Percentiles rank a stretch among this genome's conserved stretches.
These are phyloP conservation scores for Arthrobotrys sphaeroides DNA, from an alignment of 2,329 filamentous ascomycete genomes.

Conservation along the genomic window DNA sequence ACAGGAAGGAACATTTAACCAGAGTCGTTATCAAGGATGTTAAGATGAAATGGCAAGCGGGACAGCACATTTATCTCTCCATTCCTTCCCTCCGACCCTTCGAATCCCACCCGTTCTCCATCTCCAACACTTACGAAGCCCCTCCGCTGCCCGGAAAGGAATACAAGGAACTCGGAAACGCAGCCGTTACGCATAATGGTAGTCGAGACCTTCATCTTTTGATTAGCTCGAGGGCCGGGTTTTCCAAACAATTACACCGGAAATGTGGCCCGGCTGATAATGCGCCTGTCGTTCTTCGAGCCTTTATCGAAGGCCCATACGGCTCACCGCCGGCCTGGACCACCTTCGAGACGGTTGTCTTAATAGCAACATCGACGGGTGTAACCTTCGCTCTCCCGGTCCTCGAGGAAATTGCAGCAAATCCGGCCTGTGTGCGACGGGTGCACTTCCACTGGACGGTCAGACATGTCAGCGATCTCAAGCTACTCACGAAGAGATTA, in stretches of 20 bases:
- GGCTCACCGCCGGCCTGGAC: constrained; percentile 91
- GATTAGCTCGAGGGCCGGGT: constrained; percentile 89
- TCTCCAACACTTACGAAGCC: constrained; percentile 70
- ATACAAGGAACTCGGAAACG: constrained; percentile 72
- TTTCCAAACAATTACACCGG: constrained; percentile 84
- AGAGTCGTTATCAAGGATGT: constrained; percentile 42
- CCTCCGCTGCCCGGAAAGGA: constrained; percentile 65
- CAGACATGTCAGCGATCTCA: constrained; percentile 45
- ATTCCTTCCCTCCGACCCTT: constrained; percentile 92
- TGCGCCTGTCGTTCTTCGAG: constrained; percentile 64
- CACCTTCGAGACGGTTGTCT: constrained; percentile 90
- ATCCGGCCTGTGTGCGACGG: constrained; percentile 41
- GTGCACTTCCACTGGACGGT: constrained; percentile 50
- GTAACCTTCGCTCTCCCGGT: constrained; percentile 94
- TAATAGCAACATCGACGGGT: constrained; percentile 92
- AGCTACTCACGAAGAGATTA: constrained; percentile 41
- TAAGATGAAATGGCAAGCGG: constrained; percentile 89
- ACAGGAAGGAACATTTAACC: constrained; percentile 42
- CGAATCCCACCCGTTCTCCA: constrained; percentile 95
- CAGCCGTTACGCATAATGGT: constrained; percentile 25
- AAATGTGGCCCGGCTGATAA: constrained; percentile 54
- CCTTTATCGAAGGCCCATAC: constrained; percentile 92
- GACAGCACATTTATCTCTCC: constrained; percentile 92
- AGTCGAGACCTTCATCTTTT: constrained; percentile 90
- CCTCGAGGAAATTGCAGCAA: constrained; percentile 70